Evolutionary conservation across 2,329 filamentous ascomycete genomes (phyloP).

Genomic region (Colletotrichum chlorophyti): DNA sequence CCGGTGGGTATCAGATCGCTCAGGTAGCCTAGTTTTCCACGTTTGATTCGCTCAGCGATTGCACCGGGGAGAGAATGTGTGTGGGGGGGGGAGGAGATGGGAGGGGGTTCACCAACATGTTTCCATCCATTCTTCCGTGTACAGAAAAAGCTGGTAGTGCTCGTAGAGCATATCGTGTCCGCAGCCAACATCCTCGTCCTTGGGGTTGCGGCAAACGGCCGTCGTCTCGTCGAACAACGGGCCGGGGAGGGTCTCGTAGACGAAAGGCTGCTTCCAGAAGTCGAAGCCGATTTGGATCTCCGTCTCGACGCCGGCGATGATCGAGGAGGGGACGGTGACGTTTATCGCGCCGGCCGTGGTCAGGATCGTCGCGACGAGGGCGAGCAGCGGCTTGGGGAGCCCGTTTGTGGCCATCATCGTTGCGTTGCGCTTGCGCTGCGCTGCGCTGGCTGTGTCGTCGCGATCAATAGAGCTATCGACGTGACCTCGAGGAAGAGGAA

Average conservation of each 20-base stretch:
- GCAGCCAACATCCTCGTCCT: neutral
- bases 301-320: constrained; percentile 6
- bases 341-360: neutral
- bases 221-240: neutral
- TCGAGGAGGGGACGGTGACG: neutral
- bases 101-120: neutral
- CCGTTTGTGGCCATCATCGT: neutral
- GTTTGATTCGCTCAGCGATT: neutral
- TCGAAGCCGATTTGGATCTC: constrained; percentile 19
- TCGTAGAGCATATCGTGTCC: constrained; percentile 6
- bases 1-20: constrained; percentile 4
- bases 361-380: neutral
- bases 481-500: too few species aligned
- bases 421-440: neutral
- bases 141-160: constrained; percentile 14
- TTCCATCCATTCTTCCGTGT: neutral
- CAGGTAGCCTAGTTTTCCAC: constrained; percentile 9
- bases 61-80: neutral
- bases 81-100: neutral
- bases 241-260: constrained; percentile 1
- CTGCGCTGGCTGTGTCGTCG: too few species aligned
- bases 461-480: too few species aligned
- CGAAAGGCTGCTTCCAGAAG: constrained; percentile 10
- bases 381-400: neutral
- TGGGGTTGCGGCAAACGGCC: constrained; percentile 12